Evolutionary conservation across 345 rosid genomes (phyloP), one percentile per base, ranked within the genome.

Genomic region (Balakata baccata): DNA sequence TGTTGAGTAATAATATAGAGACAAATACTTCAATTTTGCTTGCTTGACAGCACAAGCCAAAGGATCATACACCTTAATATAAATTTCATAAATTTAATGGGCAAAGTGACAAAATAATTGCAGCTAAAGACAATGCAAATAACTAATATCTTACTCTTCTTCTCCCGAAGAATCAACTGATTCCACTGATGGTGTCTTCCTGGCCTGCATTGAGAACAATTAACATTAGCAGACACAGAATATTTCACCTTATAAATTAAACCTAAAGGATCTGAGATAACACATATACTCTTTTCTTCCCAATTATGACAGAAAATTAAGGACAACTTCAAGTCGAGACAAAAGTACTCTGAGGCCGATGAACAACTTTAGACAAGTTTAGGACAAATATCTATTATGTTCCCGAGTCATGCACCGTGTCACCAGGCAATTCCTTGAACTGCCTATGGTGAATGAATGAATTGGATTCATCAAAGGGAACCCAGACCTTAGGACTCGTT

Each of bases 111-210:
- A 77, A 9, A 70, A 58, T 45, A 46, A 18, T 69, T 45, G 38
- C 6, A 13, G 69, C 38, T 22, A 29, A 75, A 50, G 64, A 50
- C 17, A 75, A 70, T 60, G 73, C 59, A 68, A 23, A 37, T 56
- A 64, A 74, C 64, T 57, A 80, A 60, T 61, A 79, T 78, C 99
- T 87, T 87, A 95, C 99, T 95, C 99, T 72, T 95, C 98, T 87
- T 92, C 98, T 56, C 97, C 97, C 49, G 98, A 89, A 81, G 92
- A 95, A 87, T 91, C 98, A 82, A 95, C 88, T 3, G 98, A 95
- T 66, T 94, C 98, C 84, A 86, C 79, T 58, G 97, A 90, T 0
- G 92, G 88, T 68, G 90, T 84, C 90, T 95, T 95, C 77, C 94
- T 87, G 47, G 81, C 89, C 99, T 95, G 97, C 25, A 73, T 62